phyloP scores from a whole-genome alignment of 768 basidiomycete genomes.

The Rhodotorula diobovata region DNA sequence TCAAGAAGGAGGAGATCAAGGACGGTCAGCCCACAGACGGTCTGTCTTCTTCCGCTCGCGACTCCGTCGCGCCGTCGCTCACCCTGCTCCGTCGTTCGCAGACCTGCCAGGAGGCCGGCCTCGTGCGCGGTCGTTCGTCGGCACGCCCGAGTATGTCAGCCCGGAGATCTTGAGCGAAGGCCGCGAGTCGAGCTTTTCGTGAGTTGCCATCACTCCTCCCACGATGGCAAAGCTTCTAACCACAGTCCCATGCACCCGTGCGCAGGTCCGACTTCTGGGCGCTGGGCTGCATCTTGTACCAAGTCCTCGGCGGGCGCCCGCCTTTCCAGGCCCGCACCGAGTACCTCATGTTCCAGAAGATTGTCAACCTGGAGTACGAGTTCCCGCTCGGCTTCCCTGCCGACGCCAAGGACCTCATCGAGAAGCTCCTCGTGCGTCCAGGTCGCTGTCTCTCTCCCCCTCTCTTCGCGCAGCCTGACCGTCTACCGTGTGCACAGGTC shows the following conservation, averaged over 20 bases:
- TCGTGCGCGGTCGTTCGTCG: conserved; percentile 62
- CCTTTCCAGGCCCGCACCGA: conserved; percentile 85
- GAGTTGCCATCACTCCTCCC: conserved; percentile 28
- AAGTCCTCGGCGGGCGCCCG: conserved; percentile 84
- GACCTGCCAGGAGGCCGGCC: conserved; percentile 18
- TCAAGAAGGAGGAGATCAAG: conserved; percentile 17
- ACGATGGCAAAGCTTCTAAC: too few relatives aligned
- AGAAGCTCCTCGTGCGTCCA: conserved; percentile 55
- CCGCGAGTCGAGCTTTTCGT: conserved; percentile 68
- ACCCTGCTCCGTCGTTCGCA: background rate
- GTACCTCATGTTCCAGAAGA: conserved; percentile 91
- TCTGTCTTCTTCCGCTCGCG: background rate
- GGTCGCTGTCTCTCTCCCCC: background rate
- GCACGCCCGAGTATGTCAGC: conserved; percentile 82
- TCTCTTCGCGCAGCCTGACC: background rate
- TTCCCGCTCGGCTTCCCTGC: conserved; percentile 77
- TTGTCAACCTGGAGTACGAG: conserved; percentile 77
- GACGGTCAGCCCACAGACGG: conserved; percentile 13
- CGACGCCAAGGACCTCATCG: conserved; percentile 73
- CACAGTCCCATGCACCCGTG: conserved; percentile 11
- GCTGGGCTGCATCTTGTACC: conserved; percentile 86
- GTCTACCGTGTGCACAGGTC: conserved; percentile 9
- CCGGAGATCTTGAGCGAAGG: conserved; percentile 73
- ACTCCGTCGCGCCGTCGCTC: background rate
- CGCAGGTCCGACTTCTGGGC: conserved; percentile 90